phyloP scores from a whole-genome alignment of 176 grass and related monocot species.

The Carex littledalei region DNA sequence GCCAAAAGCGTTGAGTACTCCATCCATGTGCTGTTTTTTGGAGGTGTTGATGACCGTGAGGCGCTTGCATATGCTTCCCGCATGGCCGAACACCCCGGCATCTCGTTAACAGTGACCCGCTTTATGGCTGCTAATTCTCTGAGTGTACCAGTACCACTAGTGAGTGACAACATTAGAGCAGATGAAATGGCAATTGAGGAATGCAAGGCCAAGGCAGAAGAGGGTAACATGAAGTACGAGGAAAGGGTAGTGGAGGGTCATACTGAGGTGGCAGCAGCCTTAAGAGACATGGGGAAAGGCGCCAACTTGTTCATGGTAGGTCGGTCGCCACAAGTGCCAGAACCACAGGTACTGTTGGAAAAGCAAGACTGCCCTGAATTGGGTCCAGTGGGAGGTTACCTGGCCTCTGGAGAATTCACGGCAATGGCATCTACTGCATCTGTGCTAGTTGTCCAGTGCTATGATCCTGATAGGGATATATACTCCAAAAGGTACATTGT shows the following conservation, averaged over 20 bases:
- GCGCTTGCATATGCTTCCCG: conserved; percentile 13
- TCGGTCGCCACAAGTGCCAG: background rate
- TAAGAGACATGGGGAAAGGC: conserved; percentile 13
- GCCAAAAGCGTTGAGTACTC: conserved; percentile 41
- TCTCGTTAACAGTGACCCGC: conserved; percentile 10
- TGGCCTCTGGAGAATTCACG: conserved; percentile 10
- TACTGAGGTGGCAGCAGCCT: background rate
- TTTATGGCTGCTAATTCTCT: conserved; percentile 9
- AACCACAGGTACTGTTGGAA: background rate
- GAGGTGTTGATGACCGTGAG: conserved; percentile 8
- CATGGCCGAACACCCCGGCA: conserved; percentile 23
- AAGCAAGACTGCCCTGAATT: conserved; percentile 8
- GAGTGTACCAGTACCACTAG: background rate
- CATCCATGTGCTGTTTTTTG: conserved; percentile 56
- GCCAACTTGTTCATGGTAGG: conserved; percentile 17
- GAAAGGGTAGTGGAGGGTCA: background rate
- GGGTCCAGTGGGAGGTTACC: conserved; percentile 9
- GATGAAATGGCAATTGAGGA: conserved; percentile 9
- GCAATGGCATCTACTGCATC: background rate
- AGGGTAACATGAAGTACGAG: background rate
- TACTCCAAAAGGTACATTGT: background rate
- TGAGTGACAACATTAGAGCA: background rate
- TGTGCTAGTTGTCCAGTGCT: conserved; percentile 1
- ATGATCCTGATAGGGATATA: conserved; percentile 5
- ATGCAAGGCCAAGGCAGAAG: conserved; percentile 13